phyloP scores from a whole-genome alignment of 306 rosid genomes.

The Nissolia schottii region DNA sequence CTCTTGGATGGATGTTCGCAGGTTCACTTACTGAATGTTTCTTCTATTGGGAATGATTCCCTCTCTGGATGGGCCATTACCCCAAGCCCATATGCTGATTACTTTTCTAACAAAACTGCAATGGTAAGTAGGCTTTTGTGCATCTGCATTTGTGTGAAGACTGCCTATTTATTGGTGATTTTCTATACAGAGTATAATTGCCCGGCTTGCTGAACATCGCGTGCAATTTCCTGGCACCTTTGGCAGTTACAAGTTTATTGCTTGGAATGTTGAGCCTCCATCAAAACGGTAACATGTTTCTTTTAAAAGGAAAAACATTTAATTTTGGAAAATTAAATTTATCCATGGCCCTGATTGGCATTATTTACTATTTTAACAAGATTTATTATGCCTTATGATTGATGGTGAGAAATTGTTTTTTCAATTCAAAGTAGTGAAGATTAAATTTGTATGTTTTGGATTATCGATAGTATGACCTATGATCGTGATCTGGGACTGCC shows the following conservation, averaged over 20 bases:
- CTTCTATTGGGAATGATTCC: constrained; percentile 53
- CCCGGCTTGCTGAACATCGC: constrained; percentile 55
- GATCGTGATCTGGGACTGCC: background rate
- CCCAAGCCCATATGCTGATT: constrained; percentile 44
- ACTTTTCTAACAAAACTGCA: constrained; percentile 63
- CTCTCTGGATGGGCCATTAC: constrained; percentile 58
- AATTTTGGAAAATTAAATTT: background rate
- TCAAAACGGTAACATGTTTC: constrained; percentile 42
- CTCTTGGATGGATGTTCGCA: constrained; percentile 37
- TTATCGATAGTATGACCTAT: background rate
- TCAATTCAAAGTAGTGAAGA: background rate
- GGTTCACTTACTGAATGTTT: constrained; percentile 57
- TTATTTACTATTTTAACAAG: background rate
- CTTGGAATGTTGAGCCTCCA: constrained; percentile 57
- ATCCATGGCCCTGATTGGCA: background rate
- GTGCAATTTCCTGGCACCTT: constrained; percentile 67
- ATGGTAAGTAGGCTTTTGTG: constrained; percentile 42
- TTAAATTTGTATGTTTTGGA: background rate
- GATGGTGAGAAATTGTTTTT: background rate
- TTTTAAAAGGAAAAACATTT: background rate
- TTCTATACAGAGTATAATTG: constrained; percentile 55
- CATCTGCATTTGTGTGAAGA: constrained; percentile 32
- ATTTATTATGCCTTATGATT: background rate
- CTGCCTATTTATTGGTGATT: background rate
- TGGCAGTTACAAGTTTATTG: constrained; percentile 63